Evolutionary conservation across 768 basidiomycete genomes (phyloP).

Genomic region (Lactarius indigo): DNA sequence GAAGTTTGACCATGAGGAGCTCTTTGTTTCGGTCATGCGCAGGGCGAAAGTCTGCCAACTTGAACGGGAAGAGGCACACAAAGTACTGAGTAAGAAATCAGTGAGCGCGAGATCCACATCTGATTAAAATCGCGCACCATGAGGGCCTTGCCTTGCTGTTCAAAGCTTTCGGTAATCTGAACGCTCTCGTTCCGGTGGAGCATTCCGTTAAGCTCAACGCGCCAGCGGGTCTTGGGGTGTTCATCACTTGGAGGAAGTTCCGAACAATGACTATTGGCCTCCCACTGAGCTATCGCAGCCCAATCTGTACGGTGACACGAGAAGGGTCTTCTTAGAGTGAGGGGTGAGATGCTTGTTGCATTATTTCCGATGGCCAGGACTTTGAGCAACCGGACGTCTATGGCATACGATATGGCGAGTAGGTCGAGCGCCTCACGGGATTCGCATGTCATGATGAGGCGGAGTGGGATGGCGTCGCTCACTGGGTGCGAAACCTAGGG

Average conservation of each 20-base stretch:
- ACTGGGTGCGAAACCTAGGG: conserved; percentile 2
- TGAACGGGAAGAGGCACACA: conserved; percentile 11
- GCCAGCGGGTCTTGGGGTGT: conserved; percentile 7
- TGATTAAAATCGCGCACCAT: conserved; percentile 8
- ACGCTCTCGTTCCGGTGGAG: not conserved
- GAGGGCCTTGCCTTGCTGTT: conserved; percentile 3
- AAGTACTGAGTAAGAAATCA: conserved; percentile 11
- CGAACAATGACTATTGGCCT: not conserved
- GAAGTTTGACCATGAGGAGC: conserved; percentile 9
- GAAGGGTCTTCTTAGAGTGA: not conserved
- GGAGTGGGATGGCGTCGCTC: conserved; percentile 13
- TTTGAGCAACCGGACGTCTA: conserved; percentile 19
- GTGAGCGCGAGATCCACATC: not conserved
- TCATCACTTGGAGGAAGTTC: not conserved
- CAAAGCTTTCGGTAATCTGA: conserved; percentile 9
- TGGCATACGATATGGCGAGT: not conserved
- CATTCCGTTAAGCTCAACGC: conserved; percentile 8
- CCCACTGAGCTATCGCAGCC: conserved; percentile 17
- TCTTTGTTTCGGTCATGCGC: not conserved
- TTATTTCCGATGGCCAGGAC: conserved; percentile 17
- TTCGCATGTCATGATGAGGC: conserved; percentile 13
- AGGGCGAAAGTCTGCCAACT: not conserved
- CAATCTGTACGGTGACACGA: conserved; percentile 1
- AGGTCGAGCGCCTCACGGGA: conserved; percentile 10
- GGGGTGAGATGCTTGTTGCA: not conserved